Conservation (phyloP, 2,329 filamentous ascomycete species). For the Fusarium xyrophilum region DNA sequence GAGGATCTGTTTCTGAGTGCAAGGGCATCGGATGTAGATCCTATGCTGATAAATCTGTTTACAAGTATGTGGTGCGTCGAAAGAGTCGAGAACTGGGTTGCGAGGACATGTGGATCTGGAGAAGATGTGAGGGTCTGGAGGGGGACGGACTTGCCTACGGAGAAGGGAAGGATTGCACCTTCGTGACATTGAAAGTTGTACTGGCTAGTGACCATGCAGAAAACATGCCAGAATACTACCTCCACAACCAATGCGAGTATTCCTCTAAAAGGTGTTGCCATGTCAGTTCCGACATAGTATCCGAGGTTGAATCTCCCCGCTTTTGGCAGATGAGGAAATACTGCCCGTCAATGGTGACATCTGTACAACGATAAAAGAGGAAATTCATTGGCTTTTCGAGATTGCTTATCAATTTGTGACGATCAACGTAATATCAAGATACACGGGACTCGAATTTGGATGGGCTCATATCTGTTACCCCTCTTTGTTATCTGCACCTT, state of each 20-base stretch:
- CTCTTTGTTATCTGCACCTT: not conserved
- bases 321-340: not conserved
- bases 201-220: not conserved
- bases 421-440: not conserved
- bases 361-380: not conserved
- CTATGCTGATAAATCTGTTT: not conserved
- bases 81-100: conserved; percentile 17
- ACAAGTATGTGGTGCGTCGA: conserved; percentile 18
- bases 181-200: not conserved
- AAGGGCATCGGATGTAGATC: conserved; percentile 1
- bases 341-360: not conserved
- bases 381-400: not conserved
- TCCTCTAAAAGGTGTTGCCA: not conserved
- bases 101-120: not conserved
- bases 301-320: not conserved
- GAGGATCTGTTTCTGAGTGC: conserved; percentile 6
- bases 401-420: not conserved
- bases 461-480: not conserved
- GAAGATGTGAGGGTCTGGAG: not conserved
- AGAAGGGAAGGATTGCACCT: not conserved
- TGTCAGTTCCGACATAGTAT: not conserved
- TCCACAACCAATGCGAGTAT: not conserved
- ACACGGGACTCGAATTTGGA: not conserved
- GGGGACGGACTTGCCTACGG: not conserved
- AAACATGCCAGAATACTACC: not conserved